phyloP scores from a whole-genome alignment of 345 rosid genomes.

The Nasturtium officinale region DNA sequence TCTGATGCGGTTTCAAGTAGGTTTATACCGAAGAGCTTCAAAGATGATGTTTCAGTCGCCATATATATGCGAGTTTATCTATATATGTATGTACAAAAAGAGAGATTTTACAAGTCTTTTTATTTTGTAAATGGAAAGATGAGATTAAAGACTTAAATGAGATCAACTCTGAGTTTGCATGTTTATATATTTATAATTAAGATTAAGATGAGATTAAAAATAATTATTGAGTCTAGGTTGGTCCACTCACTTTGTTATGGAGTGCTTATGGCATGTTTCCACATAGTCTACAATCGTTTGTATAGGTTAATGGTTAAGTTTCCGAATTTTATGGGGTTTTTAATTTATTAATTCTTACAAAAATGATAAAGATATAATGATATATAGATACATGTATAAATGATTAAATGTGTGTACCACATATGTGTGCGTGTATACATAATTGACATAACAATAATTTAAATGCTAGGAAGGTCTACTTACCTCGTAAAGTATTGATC shows the following conservation, averaged over 20 bases:
- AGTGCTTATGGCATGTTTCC: conserved; percentile 37
- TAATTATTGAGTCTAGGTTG: conserved; percentile 41
- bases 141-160: conserved; percentile 42
- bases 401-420: not conserved
- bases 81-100: conserved; percentile 33
- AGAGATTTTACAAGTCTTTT: conserved; percentile 8
- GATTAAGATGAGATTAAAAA: not conserved
- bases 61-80: conserved; percentile 23
- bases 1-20: conserved; percentile 45
- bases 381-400: conserved; percentile 17
- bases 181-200: conserved; percentile 42
- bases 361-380: too few species aligned
- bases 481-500: conserved; percentile 39
- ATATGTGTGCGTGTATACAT: conserved; percentile 11
- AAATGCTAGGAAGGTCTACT: conserved; percentile 29
- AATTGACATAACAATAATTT: conserved; percentile 25
- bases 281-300: conserved; percentile 20
- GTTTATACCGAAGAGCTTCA: conserved; percentile 71
- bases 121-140: conserved; percentile 30
- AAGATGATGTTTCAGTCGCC: conserved; percentile 40
- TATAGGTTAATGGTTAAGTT: conserved; percentile 13
- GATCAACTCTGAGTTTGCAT: conserved; percentile 37
- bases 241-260: conserved; percentile 43
- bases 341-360: not conserved
- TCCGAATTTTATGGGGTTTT: conserved; percentile 15